Evolutionary conservation across 371 early-diverging fungal genomes (phyloP), one percentile per base, ranked within the genome.

Genomic region (Rhizomucor miehei): DNA sequence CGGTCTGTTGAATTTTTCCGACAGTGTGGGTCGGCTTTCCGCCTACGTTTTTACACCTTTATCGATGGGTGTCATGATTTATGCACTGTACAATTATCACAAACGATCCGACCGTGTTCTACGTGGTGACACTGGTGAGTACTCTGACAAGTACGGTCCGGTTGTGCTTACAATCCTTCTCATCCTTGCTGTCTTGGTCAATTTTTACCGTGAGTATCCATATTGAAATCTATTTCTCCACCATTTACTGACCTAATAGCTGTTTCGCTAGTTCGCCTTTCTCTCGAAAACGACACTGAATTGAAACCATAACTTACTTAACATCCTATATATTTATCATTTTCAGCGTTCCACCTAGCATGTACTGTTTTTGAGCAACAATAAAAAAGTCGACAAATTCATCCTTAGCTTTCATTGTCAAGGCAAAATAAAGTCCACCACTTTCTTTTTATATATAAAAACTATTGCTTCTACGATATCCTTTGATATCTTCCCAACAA

Each of bases 121-220:
- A 20, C 59, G 59, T 38, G 80, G 79, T 43, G 84, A 85, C 3
- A 47, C 73, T 10, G 86, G 86, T 10, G 82, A 83, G 35, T 87
- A 82, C 44, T 80, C 80, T 52, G 84, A 83, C 51, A 73, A 80
- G 25, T 68, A 76, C 43, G 86, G 87, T 0, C 95, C 95, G 6
- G 86, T 87, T 8, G 72, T 92, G 21, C 80, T 94, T 21, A 91
- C 93, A 6, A 58, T 82, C 19, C 83, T 88, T 29, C 77, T 93
- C 50, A 73, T 93, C 19, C 57, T 81, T 54, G 95, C 91, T 13
- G 81, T 94, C 48, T 60, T 84, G 17, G 67, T 89, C 56, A 94
- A 93, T 64, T 88, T 97, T 62, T 89, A 87, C 62, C 82, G 92
- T 73, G 93, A 90, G 84, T 92, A 40, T n/a, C n/a, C n/a, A n/a